Base-by-base conservation (phyloP, 768 basidiomycete species). In the Leccinum longicurvipes region DNA sequence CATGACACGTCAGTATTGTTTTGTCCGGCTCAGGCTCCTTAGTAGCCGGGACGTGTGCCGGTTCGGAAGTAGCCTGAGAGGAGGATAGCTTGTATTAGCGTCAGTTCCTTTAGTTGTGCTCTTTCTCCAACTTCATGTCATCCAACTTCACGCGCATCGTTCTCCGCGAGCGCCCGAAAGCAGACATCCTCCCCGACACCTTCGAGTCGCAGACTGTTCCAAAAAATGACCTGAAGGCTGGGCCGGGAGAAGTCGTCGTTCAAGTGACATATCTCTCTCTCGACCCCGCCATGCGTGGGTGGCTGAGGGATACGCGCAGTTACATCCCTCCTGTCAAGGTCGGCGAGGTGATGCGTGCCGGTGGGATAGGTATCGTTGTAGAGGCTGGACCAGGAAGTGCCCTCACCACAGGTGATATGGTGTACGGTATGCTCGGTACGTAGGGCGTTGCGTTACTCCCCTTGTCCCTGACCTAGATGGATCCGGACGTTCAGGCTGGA, bases 241-340 rank as follows among this genome's bases (percentile, higher is more conserved):
- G 77, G 1, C 59, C 70, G 19, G 70, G 73, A 23, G 77, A 88
- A 58, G 83, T 84, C 8, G 76, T 95, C 46, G 83, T 98, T n/a
- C 80, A 83, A 67, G 83, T 89, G 55, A 84, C 85, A 47, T 94
- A 86, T 77, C 66, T 93, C 29, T 86, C 85, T 31, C 69, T 97
- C 60, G 94, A 97, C 64, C 93, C 94, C 19, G 91, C 92, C 0
- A 92, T 93, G 91, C 81, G 93, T 9, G 84, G 82, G 12, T 97
- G 89, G 80, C 66, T 98, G 50, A 82, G 80, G 58, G 88, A 91
- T 67, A 67, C 66, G 15, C 78, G 93, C 46, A 86, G 83, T 61
- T 92, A 93, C 66, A 48, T 89, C 15, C 81, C 82, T 14, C 89
- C 89, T 9, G 83, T 86, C 5, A 65, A 85, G 63, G 86, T 93